phyloP scores from a whole-genome alignment of 106 monocot species.

The Dendrobium huoshanense region DNA sequence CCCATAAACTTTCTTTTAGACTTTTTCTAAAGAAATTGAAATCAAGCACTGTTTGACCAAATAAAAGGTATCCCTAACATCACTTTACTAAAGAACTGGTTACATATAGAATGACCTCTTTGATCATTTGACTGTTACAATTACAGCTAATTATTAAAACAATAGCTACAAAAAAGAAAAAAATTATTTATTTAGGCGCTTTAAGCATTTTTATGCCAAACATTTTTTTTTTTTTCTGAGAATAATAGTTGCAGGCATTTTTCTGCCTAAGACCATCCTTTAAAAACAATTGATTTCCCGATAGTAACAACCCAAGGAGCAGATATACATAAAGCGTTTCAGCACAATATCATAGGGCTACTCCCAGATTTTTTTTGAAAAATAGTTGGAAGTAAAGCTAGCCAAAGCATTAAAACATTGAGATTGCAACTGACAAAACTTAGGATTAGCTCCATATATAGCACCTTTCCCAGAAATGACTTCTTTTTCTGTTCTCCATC shows the following conservation, averaged over 20 bases:
- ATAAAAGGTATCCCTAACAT: neutral
- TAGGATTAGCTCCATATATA: neutral
- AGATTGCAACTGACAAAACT: neutral
- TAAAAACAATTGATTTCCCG: too few species aligned
- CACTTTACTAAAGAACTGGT: neutral
- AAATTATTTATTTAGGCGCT: neutral
- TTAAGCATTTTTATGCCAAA: neutral
- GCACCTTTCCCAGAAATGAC: constrained; percentile 93
- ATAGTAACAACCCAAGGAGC: too few species aligned
- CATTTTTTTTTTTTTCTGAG: neutral
- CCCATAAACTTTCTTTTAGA: neutral
- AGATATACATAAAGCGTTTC: too few species aligned
- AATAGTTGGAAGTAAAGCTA: neutral
- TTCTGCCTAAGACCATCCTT: too few species aligned
- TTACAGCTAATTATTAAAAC: neutral
- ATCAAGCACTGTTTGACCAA: neutral
- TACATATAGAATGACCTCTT: too few species aligned
- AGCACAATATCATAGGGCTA: neutral
- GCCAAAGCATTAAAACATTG: neutral
- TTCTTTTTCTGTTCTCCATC: constrained; percentile 99
- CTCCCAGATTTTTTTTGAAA: neutral
- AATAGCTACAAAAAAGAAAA: neutral
- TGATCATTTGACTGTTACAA: too few species aligned
- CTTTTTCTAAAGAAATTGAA: neutral
- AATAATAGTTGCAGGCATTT: neutral